Evolutionary conservation across 371 early-diverging fungal genomes (phyloP), one percentile per base, ranked within the genome.

Genomic region (Lichtheimia corymbifera): DNA sequence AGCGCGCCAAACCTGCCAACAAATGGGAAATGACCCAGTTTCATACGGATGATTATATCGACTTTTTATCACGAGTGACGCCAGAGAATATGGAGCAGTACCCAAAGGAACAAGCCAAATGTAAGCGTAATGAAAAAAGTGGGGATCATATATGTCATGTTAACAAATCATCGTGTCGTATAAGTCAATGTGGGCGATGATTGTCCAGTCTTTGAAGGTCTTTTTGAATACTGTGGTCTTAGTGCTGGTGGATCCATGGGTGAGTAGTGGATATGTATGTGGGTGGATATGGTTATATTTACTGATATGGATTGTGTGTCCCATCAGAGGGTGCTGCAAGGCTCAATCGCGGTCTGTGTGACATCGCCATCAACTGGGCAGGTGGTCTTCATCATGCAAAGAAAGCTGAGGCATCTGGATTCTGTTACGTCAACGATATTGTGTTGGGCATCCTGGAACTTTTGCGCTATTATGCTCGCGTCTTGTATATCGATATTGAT

Each of bases 321-420:
- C 4, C 14, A 59, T 85, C 18, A 77, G 74, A 84, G 67, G 96
- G 93, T n/a, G 97, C 97, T 22, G 80, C 82, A 41, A 84, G 89
- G 51, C 79, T 97, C 41, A 96, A 94, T 67, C 79, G 85, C n/a
- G 93, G 92, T 6, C 83, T 91, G 52, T 78, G 90, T 53, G 93
- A 95, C 59, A 92, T 94, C 27, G 92, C 90, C 9, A 90, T 98
- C 65, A 97, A 98, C 71, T 98, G 96, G 96, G 86, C 90, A 35
- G 98, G 98, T 52, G 98, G 98, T 7, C 79, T 98, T 49, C 98
- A 98, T 68, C 98, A 98, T 68, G 98, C 97, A 11, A 96, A 96
- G 55, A 91, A 92, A 61, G 88, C 81, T 58, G 95, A 96, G 66
- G 93, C 98, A 4, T 88, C 88, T 64, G 98, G 97, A 15, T 98